Evolutionary conservation across 2,329 filamentous ascomycete species (phyloP).

Genomic region (Eutypa lata): DNA sequence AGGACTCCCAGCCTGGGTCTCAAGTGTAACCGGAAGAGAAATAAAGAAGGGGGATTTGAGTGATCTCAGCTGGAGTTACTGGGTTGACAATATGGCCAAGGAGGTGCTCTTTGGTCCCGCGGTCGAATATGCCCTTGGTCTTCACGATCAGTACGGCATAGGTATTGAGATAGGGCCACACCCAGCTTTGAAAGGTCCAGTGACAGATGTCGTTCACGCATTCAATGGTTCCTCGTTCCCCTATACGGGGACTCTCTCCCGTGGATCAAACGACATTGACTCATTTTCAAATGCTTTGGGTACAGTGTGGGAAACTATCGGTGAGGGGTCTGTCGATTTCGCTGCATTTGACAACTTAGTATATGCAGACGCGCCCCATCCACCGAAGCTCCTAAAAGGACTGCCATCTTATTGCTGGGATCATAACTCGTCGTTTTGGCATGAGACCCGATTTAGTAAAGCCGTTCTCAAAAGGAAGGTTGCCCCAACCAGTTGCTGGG

Average conservation of each 20-base stretch:
- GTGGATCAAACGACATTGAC: neutral
- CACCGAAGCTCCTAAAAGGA: neutral
- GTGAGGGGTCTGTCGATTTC: no score
- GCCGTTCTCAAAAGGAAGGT: neutral
- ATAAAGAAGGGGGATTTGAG: neutral
- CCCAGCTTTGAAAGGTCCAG: neutral
- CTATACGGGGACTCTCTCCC: neutral
- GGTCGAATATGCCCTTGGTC: slow-evolving; percentile 2
- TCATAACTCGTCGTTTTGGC: neutral
- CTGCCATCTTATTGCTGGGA: neutral
- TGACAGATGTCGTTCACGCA: neutral
- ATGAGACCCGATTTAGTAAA: neutral
- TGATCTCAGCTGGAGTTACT: slow-evolving; percentile 21
- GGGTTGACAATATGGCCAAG: slow-evolving; percentile 31
- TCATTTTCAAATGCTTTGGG: neutral
- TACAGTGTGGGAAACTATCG: neutral
- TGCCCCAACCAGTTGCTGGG: neutral
- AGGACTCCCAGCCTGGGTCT: slow-evolving; percentile 1
- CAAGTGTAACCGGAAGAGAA: slow-evolving; percentile 2
- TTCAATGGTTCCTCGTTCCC: neutral
- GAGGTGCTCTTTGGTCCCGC: slow-evolving; percentile 33
- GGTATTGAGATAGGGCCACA: neutral
- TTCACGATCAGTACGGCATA: slow-evolving; percentile 12
- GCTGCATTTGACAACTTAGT: no score
- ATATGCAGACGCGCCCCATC: neutral